These are phyloP conservation scores for Aspergillus cavernicola DNA, from an alignment of 495 filamentous ascomycete species.

Conservation along the genomic window DNA sequence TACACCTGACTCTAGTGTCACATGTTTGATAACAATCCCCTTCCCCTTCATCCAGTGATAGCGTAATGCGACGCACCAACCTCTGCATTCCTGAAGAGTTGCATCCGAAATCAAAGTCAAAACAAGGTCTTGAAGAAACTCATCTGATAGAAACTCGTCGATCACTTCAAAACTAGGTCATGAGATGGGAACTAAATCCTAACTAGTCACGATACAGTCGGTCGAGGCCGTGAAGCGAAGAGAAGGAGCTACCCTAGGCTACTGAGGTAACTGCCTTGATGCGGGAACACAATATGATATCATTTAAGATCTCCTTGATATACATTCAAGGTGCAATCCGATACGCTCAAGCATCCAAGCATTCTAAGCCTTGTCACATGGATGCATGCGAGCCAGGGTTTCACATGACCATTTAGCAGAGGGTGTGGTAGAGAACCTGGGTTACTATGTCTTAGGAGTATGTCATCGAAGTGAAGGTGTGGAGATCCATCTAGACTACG, in stretches of 20 bases:
- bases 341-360: neutral
- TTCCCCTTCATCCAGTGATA: neutral
- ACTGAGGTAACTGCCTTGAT: too few species aligned
- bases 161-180: neutral
- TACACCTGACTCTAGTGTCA: slow-evolving; percentile 7
- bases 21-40: neutral
- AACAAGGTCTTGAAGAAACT: neutral
- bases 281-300: too few species aligned
- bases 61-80: neutral
- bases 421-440: slow-evolving; percentile 1
- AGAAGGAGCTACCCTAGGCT: too few species aligned
- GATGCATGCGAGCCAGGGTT: neutral
- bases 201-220: neutral
- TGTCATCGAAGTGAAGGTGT: neutral
- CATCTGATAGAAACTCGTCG: neutral
- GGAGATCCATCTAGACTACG: neutral
- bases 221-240: too few species aligned
- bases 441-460: neutral
- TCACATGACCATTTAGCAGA: slow-evolving; percentile 2
- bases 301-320: neutral
- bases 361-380: slow-evolving; percentile 8
- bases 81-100: neutral
- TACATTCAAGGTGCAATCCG: neutral
- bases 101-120: neutral
- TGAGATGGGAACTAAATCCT: neutral